phyloP scores from a whole-genome alignment of 2,329 filamentous ascomycete genomes.

The Hypoxylon sp. region DNA sequence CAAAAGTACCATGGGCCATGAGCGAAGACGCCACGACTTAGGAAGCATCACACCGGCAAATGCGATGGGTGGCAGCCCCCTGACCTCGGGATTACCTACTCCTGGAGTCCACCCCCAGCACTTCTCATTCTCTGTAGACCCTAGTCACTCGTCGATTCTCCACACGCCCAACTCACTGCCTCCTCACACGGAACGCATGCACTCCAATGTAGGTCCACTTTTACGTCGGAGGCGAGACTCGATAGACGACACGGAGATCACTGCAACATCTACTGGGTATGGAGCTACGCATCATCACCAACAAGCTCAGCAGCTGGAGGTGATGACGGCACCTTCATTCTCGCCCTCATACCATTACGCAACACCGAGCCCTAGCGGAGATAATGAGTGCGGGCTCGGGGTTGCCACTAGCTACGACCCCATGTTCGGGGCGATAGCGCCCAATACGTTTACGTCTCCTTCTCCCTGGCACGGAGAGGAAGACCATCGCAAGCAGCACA shows the following conservation, averaged over 20 bases:
- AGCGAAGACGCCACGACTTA: slow-evolving; percentile 51
- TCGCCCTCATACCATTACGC: slow-evolving; percentile 54
- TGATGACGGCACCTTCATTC: slow-evolving; percentile 48
- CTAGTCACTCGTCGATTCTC: slow-evolving; percentile 52
- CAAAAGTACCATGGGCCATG: slow-evolving; percentile 54
- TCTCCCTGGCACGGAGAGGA: slow-evolving; percentile 58
- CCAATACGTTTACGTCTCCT: slow-evolving; percentile 61
- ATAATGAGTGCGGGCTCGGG: slow-evolving; percentile 44
- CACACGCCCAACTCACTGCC: slow-evolving; percentile 50
- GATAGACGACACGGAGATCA: slow-evolving; percentile 48
- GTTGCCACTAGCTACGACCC: slow-evolving; percentile 57
- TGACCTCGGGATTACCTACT: slow-evolving; percentile 44
- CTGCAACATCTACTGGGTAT: slow-evolving; percentile 51
- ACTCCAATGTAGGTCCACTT: slow-evolving; percentile 41
- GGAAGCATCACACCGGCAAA: slow-evolving; percentile 49
- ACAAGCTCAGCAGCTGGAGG: slow-evolving; percentile 42
- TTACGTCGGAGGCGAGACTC: slow-evolving; percentile 47
- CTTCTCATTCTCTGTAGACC: slow-evolving; percentile 51
- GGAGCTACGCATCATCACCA: slow-evolving; percentile 43
- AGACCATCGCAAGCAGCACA: slow-evolving; percentile 49
- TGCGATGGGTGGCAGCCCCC: slow-evolving; percentile 38
- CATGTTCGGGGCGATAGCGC: slow-evolving; percentile 65
- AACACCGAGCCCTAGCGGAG: slow-evolving; percentile 46
- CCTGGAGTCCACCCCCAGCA: slow-evolving; percentile 46
- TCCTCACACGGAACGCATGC: slow-evolving; percentile 46